Evolutionary conservation across 441 rosid genomes (phyloP).

Genomic region (Gossypium trilobum): DNA sequence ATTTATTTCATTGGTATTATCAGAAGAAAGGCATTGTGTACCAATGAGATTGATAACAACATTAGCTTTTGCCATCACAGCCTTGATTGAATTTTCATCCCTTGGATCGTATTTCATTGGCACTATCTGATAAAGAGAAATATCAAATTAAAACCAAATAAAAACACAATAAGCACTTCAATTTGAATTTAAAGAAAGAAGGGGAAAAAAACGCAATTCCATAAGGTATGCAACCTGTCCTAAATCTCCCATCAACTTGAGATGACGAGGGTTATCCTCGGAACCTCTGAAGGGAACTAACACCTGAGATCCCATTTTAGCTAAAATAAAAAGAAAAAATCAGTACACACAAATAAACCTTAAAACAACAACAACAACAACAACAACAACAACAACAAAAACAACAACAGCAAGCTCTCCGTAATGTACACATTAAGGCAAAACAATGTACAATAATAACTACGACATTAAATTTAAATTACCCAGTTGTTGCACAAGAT

Average conservation of each 20-base stretch:
- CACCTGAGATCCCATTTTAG: constrained; percentile 97
- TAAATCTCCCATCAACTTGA: constrained; percentile 98
- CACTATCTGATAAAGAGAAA: constrained; percentile 55
- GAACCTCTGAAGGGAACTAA: constrained; percentile 94
- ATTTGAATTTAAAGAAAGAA: neutral
- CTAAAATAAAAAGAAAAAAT: constrained; percentile 30
- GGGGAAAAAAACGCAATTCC: neutral
- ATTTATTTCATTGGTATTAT: neutral
- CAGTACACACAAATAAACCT: neutral
- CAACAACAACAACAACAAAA: no score
- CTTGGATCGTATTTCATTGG: constrained; percentile 85
- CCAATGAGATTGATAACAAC: constrained; percentile 95
- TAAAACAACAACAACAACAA: neutral
- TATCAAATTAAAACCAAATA: neutral
- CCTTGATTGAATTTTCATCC: constrained; percentile 87
- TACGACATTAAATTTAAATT: constrained; percentile 25
- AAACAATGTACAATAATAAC: neutral
- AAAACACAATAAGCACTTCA: neutral
- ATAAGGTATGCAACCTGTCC: constrained; percentile 58
- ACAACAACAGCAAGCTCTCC: neutral
- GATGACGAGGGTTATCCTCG: constrained; percentile 85
- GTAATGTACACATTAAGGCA: neutral
- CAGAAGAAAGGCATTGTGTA: constrained; percentile 18
- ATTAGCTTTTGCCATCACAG: constrained; percentile 98
- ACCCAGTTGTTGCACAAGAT: constrained; percentile 98